Evolutionary conservation across 2,329 filamentous ascomycete species (phyloP), one percentile per base, ranked within the genome.

Genomic region (Mycocentrospora acerina): DNA sequence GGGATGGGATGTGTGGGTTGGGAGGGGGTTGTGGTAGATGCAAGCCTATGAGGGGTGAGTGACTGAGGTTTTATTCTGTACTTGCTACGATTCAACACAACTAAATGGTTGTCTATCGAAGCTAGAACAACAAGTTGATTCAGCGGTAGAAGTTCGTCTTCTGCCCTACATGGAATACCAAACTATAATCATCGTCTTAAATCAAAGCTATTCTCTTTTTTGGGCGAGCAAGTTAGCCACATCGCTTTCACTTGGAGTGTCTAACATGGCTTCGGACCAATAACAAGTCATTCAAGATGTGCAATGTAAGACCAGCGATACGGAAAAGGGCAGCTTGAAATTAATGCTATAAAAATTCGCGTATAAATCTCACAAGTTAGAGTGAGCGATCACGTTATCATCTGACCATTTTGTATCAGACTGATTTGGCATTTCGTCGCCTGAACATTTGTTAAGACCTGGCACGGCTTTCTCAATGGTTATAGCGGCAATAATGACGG

Each of bases 231-330:
- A 16, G 22, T 29, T 42, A 2, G 33, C 43, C 1, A 28, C 22
- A 5, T 41, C 43, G 7, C 9, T 15, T 1, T 43, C 43, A 31
- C 47, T 43, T 5, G 46, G 43, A 17, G 46, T 33, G 2, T 40
- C 41, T 0, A 54, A 25, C 10, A 54, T 14, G 33, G 15, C 4
- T 22, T 22, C 8, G 24, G 30, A 2, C 24, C 16, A 2, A 35
- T 12, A 2, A 15, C 27, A 1, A 37, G 35, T 12, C 36, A 36
- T 27, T 51, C 46, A 2, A 53, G 24, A n/a, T 31, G 48, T 4
- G 46, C 42, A 25, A 51, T 25, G 16, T 51, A 46, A 12, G 44
- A 51, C 46, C 47, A 48, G 36, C 40, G 31, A 5, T 34, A 17
- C 18, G 51, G 40, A 11, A 15, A 15, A 10, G 40, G 30, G 11